phyloP scores from a whole-genome alignment of 148 eudicot genomes.

The Chenopodium album region DNA sequence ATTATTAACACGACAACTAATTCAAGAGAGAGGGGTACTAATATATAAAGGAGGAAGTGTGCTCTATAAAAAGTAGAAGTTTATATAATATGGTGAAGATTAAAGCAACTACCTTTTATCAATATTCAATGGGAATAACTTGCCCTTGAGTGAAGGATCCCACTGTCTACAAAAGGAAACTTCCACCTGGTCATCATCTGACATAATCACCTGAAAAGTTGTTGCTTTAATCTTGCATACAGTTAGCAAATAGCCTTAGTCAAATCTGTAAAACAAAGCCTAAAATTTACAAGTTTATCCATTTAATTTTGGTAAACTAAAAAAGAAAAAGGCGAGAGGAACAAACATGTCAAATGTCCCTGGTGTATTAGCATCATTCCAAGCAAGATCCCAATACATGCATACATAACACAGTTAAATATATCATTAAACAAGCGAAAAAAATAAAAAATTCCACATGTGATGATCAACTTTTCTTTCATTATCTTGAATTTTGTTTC shows the following conservation, averaged over 20 bases:
- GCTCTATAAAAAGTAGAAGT: neutral
- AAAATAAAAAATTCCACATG: neutral
- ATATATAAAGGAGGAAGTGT: neutral
- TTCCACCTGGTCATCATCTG: constrained; percentile 72
- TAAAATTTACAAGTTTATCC: neutral
- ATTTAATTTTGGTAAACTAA: neutral
- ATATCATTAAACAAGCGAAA: neutral
- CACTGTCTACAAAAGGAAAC: constrained; percentile 75
- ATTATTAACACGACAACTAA: no score
- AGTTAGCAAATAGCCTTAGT: neutral
- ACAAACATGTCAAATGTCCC: constrained; percentile 72
- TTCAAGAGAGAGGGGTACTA: no score
- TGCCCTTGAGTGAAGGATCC: constrained; percentile 70
- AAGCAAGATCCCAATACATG: constrained; percentile 84
- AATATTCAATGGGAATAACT: constrained; percentile 67
- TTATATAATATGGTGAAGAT: neutral
- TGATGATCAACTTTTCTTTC: no score
- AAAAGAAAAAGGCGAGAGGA: constrained; percentile 2
- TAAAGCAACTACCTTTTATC: constrained; percentile 67
- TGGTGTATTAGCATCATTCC: constrained; percentile 58
- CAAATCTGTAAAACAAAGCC: neutral
- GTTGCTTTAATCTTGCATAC: constrained; percentile 59
- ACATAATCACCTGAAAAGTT: constrained; percentile 51
- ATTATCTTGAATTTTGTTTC: no score
- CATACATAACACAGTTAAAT: neutral